These are phyloP conservation scores for Bruguiera parviflora DNA, from an alignment of 345 rosid species.

Conservation along the genomic window DNA sequence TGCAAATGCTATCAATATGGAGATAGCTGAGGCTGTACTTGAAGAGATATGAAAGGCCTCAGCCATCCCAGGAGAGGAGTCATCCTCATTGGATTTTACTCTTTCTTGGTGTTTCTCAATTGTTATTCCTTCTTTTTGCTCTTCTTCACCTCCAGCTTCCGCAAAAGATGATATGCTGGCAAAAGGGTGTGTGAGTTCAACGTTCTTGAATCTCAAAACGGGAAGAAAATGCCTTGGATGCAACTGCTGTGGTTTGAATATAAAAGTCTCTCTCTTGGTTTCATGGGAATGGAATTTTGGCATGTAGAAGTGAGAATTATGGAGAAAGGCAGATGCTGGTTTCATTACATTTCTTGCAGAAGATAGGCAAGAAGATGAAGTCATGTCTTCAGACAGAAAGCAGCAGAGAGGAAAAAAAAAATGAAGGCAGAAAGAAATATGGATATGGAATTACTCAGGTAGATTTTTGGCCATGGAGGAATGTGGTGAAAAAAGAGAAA, in stretches of 20 bases:
- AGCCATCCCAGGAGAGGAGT: constrained; percentile 63
- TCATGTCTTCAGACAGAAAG: constrained; percentile 34
- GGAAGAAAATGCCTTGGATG: constrained; percentile 37
- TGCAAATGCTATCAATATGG: constrained; percentile 60
- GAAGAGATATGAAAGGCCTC: constrained; percentile 77
- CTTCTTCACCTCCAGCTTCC: constrained; percentile 50
- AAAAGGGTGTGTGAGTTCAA: constrained; percentile 37
- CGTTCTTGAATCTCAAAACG: constrained; percentile 24
- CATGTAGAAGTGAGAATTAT: constrained; percentile 36
- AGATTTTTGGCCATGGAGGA: constrained; percentile 22
- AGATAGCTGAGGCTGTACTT: constrained; percentile 61
- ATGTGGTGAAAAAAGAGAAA: neutral
- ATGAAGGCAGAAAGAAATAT: neutral
- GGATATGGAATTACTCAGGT: constrained; percentile 22
- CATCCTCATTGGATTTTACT: constrained; percentile 25
- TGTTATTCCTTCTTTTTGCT: constrained; percentile 33
- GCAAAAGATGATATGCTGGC: constrained; percentile 78
- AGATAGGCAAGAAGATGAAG: constrained; percentile 57
- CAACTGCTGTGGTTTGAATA: constrained; percentile 26
- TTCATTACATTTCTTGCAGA: constrained; percentile 48
- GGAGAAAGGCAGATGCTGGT: constrained; percentile 21
- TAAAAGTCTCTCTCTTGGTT: constrained; percentile 23
- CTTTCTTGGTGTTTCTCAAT: constrained; percentile 29
- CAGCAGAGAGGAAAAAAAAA: neutral
- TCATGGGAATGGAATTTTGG: constrained; percentile 37